Percentiles rank a stretch among this genome's conserved stretches.
Evolutionary conservation across 2,329 filamentous ascomycete genomes (phyloP).

Genomic region (Lithohypha guttulata): DNA sequence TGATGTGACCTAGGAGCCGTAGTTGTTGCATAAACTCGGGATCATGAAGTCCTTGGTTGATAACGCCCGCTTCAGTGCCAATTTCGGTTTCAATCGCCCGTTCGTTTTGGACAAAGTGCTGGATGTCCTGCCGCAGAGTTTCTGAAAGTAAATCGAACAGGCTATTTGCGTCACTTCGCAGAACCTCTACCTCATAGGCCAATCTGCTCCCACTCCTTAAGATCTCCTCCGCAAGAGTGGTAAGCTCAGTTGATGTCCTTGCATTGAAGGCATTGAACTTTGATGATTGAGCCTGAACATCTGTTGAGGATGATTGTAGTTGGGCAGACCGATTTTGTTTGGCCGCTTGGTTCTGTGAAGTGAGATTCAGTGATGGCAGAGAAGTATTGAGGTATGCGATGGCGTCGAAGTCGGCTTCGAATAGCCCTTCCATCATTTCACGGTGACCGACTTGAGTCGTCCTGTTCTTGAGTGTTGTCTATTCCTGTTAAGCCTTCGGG

Average conservation of each 20-base stretch:
- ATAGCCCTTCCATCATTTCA: background rate
- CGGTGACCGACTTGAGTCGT: background rate
- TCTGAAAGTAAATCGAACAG: constrained; percentile 69
- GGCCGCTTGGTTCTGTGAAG: constrained; percentile 30
- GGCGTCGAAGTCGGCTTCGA: constrained; percentile 55
- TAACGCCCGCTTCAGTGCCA: too few species aligned
- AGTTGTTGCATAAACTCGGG: constrained; percentile 66
- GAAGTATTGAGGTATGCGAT: constrained; percentile 74
- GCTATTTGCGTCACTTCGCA: constrained; percentile 78
- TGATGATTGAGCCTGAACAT: constrained; percentile 73
- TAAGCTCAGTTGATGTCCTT: constrained; percentile 67
- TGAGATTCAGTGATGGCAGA: constrained; percentile 55
- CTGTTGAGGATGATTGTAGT: constrained; percentile 48
- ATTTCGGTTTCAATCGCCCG: too few species aligned
- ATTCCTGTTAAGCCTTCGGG: too few species aligned
- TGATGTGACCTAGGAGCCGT: constrained; percentile 71
- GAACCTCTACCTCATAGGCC: constrained; percentile 86
- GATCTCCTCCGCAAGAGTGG: constrained; percentile 89
- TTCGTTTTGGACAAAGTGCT: constrained; percentile 54
- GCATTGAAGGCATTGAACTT: constrained; percentile 83
- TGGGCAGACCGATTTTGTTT: constrained; percentile 50
- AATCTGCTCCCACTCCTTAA: constrained; percentile 75
- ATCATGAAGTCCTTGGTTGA: too few species aligned
- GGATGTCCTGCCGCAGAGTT: constrained; percentile 59
- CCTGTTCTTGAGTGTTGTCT: background rate